These are phyloP conservation scores for Talaromyces albobiverticillius DNA, from an alignment of 2,329 filamentous ascomycete genomes.

Conservation along the genomic window DNA sequence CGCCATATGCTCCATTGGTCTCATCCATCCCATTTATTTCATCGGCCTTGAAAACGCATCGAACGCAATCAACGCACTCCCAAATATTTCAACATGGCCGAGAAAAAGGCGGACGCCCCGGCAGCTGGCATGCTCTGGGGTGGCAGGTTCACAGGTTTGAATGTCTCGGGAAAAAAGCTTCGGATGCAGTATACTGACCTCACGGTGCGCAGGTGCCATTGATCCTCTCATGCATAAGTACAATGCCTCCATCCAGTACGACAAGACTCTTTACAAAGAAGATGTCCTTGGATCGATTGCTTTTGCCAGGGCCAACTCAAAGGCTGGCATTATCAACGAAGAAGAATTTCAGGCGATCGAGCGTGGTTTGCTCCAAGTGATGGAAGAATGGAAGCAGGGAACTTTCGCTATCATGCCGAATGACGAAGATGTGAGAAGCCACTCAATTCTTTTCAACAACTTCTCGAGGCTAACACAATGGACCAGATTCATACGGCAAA, in stretches of 20 bases:
- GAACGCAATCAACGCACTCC: neutral
- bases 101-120: neutral
- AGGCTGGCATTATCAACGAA: slow-evolving; percentile 67
- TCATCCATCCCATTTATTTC: neutral
- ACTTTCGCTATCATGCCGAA: slow-evolving; percentile 36
- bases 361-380: slow-evolving; percentile 61
- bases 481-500: slow-evolving; percentile 63
- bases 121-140: slow-evolving; percentile 54
- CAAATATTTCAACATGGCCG: neutral
- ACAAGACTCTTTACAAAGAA: slow-evolving; percentile 72
- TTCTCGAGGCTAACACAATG: neutral
- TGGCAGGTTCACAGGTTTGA: slow-evolving; percentile 57
- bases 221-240: slow-evolving; percentile 83
- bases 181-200: neutral
- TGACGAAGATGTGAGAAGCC: slow-evolving; percentile 43
- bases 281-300: slow-evolving; percentile 79
- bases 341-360: slow-evolving; percentile 74
- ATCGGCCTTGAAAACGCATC: neutral
- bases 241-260: slow-evolving; percentile 77
- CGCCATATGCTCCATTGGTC: neutral
- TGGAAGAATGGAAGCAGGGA: slow-evolving; percentile 40
- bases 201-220: slow-evolving; percentile 59
- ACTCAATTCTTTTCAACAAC: neutral
- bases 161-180: neutral
- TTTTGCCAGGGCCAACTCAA: slow-evolving; percentile 74